phyloP scores from a whole-genome alignment of 345 rosid species.

The Salix exigua region DNA sequence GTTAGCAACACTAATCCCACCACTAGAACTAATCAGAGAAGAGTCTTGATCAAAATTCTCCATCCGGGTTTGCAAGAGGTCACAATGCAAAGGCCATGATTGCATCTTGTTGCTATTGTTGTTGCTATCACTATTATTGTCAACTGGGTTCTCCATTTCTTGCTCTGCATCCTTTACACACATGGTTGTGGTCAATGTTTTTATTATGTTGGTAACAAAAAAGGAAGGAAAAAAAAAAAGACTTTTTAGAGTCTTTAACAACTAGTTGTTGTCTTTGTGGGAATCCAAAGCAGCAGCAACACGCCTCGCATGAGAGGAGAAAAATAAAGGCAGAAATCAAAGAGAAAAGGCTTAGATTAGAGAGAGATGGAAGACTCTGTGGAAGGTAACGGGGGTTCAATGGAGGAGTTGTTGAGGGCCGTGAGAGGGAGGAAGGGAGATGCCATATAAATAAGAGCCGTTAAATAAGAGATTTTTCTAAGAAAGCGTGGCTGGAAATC shows the following conservation, averaged over 20 bases:
- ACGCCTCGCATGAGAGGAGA: not conserved
- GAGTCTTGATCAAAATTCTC: slow-evolving; percentile 36
- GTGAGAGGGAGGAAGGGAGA: not conserved
- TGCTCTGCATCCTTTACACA: slow-evolving; percentile 45
- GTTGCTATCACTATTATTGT: slow-evolving; percentile 10
- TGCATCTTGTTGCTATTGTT: slow-evolving; percentile 17
- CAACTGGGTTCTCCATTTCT: slow-evolving; percentile 23
- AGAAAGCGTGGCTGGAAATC: slow-evolving; percentile 35
- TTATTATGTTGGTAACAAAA: not conserved
- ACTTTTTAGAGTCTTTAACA: not conserved
- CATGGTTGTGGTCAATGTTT: slow-evolving; percentile 27
- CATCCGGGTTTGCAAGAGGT: slow-evolving; percentile 41
- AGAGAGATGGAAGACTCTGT: slow-evolving; percentile 32
- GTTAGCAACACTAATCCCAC: slow-evolving; percentile 18
- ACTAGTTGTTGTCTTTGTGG: slow-evolving; percentile 1
- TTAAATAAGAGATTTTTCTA: slow-evolving; percentile 45
- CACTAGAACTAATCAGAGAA: slow-evolving; percentile 27
- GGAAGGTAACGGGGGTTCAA: not conserved
- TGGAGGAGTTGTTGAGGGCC: not conserved
- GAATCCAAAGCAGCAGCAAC: slow-evolving; percentile 20
- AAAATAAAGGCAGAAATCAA: not conserved
- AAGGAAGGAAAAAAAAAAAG: not conserved
- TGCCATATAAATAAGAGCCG: slow-evolving; percentile 10
- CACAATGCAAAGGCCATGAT: slow-evolving; percentile 41
- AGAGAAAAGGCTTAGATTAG: slow-evolving; percentile 9